Evolutionary conservation across 805 yeast genomes (phyloP), one percentile per base, ranked within the genome.

Genomic region (Brettanomyces sp.): DNA sequence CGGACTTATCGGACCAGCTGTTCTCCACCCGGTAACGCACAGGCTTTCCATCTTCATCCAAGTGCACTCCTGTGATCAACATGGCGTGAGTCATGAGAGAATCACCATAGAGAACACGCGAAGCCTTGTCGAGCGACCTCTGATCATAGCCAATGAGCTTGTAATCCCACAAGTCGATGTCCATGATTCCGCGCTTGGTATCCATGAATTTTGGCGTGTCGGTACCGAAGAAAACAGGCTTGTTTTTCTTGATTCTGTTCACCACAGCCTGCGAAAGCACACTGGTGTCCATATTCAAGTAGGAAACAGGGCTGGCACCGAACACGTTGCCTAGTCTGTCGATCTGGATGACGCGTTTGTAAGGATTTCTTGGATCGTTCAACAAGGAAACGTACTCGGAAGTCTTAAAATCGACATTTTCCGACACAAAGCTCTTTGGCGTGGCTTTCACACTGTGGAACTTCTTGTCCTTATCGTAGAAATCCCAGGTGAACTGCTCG

Each of bases 81-180:
- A 87, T 87, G 35, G 96, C 96, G 58, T 87, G 96, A 13, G 95
- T 87, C 95, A 87, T 85, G 52, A 79, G 67, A 23, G 89, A 81
- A 52, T 86, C 80, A 47, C 79, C 79, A 52, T 83, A 80, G 49
- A 71, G 65, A 49, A 88, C 79, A 51, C 95, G 70, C 43, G 87
- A 82, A 21, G 79, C 79, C 68, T 88, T 87, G 43, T 61, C 50
- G 54, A 56, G 50, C 55, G 75, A 70, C 44, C 74, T 68, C 56
- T 74, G 65, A 45, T 70, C 61, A 70, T 79, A 71, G 42, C 80
- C 79, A 41, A 64, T 56, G 46, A 80, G 63, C 50, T 75, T 67
- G 64, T 79, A 85, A 56, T 83, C 81, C 77, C 80, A 87, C 21
- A 83, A 72, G 37, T 75, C 73, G 21, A 77, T 65, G 59, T 86